These are phyloP conservation scores for Diplodia intermedia DNA, from an alignment of 2,329 filamentous ascomycete species.

Conservation along the genomic window DNA sequence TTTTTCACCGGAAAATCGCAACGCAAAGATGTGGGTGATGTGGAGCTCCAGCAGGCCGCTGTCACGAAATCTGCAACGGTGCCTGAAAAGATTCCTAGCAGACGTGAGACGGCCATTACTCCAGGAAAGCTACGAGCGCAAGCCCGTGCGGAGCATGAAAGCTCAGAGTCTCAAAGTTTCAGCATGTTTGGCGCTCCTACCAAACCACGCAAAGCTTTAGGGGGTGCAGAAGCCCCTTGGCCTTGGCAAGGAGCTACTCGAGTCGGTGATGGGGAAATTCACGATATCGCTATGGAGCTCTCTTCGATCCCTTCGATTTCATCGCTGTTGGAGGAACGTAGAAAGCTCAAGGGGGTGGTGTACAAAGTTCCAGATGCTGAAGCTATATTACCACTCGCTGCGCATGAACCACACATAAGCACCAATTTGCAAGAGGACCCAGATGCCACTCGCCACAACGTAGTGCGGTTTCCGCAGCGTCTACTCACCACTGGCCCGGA, in stretches of 20 bases:
- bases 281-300: neutral
- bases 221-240: constrained; percentile 74
- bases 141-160: constrained; percentile 34
- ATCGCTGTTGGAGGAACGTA: constrained; percentile 17
- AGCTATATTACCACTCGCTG: constrained; percentile 36
- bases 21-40: constrained; percentile 37
- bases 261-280: constrained; percentile 61
- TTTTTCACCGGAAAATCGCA: constrained; percentile 69
- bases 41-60: neutral
- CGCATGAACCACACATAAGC: constrained; percentile 3
- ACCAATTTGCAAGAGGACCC: neutral
- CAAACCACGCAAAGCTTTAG: constrained; percentile 58
- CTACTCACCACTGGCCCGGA: constrained; percentile 47
- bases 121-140: constrained; percentile 55
- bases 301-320: neutral
- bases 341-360: constrained; percentile 52
- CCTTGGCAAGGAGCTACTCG: constrained; percentile 70
- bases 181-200: constrained; percentile 34
- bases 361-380: constrained; percentile 41
- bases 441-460: neutral
- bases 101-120: constrained; percentile 51
- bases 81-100: constrained; percentile 40
- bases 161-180: constrained; percentile 38
- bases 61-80: constrained; percentile 18
- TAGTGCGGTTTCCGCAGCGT: constrained; percentile 39